phyloP scores from a whole-genome alignment of 2,329 filamentous ascomycete species.

The Talaromyces verruculosus region DNA sequence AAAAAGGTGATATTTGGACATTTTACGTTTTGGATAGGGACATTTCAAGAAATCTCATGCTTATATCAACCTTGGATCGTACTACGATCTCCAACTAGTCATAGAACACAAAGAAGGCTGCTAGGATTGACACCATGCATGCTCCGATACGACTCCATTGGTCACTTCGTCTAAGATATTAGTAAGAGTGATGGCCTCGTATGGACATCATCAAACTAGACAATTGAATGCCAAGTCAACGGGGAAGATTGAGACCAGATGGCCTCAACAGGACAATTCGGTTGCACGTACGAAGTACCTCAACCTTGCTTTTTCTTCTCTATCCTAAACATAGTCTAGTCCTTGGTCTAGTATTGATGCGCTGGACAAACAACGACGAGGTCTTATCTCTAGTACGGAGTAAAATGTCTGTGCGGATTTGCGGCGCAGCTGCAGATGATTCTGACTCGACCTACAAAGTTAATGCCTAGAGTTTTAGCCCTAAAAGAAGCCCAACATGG shows the following conservation, averaged over 20 bases:
- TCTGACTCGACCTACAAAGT: conserved; percentile 4
- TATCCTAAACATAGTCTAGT: conserved; percentile 6
- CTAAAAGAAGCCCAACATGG: conserved; percentile 5
- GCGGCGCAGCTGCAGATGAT: conserved; percentile 17
- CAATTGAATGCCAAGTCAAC: not conserved
- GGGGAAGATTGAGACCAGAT: not conserved
- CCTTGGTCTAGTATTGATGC: not conserved
- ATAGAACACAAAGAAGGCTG: not conserved
- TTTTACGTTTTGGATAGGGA: not conserved
- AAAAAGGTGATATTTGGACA: not conserved
- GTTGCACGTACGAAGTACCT: not conserved
- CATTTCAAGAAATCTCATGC: not conserved
- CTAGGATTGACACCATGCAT: not conserved
- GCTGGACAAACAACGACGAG: conserved; percentile 7
- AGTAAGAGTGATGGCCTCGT: not conserved
- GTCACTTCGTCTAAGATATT: not conserved
- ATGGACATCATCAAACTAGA: not conserved
- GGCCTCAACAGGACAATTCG: not conserved
- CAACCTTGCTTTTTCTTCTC: not conserved
- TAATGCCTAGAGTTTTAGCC: not conserved
- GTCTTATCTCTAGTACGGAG: not conserved
- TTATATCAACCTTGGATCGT: not conserved
- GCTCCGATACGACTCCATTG: not conserved
- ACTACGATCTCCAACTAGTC: not conserved
- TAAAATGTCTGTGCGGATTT: conserved; percentile 19